phyloP scores from a whole-genome alignment of 192 early-diverging fungal species.

The Cetraspora pellucida region DNA sequence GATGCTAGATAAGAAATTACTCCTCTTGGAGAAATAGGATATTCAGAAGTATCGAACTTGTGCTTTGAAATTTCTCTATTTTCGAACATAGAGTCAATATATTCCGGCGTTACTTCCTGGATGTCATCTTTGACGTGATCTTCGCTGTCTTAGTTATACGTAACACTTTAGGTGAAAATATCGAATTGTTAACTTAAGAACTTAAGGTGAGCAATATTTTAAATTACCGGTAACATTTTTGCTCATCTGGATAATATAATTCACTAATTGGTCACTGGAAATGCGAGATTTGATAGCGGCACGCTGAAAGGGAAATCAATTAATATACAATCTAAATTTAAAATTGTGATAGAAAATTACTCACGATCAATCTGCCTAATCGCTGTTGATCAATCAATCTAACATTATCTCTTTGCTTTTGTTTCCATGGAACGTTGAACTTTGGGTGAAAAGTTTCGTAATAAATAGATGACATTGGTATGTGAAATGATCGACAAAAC shows the following conservation, averaged over 20 bases:
- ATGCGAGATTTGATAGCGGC: no score
- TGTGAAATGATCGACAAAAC: not conserved
- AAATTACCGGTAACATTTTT: no score
- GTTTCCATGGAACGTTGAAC: conserved; percentile 5
- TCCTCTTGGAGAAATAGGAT: not conserved
- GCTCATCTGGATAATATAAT: no score
- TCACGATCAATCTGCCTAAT: conserved; percentile 6
- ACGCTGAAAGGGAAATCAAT: no score
- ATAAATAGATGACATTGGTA: conserved; percentile 7
- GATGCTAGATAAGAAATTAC: not conserved
- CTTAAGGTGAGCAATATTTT: no score
- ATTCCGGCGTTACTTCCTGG: not conserved
- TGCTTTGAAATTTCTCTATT: not conserved
- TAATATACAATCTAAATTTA: no score
- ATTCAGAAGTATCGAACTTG: conserved; percentile 4
- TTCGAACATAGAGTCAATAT: not conserved
- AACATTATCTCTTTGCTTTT: not conserved
- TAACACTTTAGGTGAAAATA: no score
- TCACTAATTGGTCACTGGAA: no score
- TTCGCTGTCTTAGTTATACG: no score
- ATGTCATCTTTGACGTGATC: not conserved
- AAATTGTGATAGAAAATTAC: not conserved
- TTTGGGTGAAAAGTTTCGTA: conserved; percentile 16
- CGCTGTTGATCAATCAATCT: not conserved
- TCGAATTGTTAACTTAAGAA: no score